Evolutionary conservation across 768 basidiomycete species (phyloP), one percentile per base, ranked within the genome.

Genomic region (Fomitopsis serialis): DNA sequence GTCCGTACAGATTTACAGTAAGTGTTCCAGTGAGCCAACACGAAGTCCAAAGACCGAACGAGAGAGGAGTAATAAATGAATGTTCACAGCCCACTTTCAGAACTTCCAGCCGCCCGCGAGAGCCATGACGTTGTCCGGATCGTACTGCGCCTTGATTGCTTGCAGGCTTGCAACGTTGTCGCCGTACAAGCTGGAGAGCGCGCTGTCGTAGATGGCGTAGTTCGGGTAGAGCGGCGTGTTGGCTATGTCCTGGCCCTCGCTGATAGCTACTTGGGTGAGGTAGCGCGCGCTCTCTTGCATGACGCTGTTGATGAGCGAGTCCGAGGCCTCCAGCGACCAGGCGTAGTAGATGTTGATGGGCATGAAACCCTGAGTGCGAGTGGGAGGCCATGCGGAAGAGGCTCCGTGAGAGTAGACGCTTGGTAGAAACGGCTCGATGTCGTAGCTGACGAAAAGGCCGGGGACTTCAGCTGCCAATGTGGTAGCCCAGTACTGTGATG

Each of bases 51-150:
- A n/a, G n/a, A n/a, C n/a, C n/a, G n/a, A n/a, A n/a, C n/a, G n/a
- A n/a, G n/a, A n/a, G n/a, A 32, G 5, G 11, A 32, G 11, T 32
- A 32, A 32, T 11, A 11, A 32, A 11, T 11, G 29, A 32, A 5
- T 11, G 29, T 32, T 11, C 29, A 32, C 6, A 32, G 11, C 6
- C 9, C 7, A 11, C n/a, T 9, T 25, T 57, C 49, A 52, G 27
- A 57, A 32, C 62, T 80, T 82, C 59, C 74, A 82, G 8, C 82
- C 83, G 4, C 84, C 84, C 19, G 84, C 74, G 19, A 84, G 75
- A 15, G 74, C 76, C 83, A 87, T 87, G 34, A 82, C 71, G 58
- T 78, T 73, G 12, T 66, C 45, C 0, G 81, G 82, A 62, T 85
- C 82, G 45, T 77, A 67, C 8, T 36, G 37, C 42, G 52, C 58